phyloP scores from a whole-genome alignment of 2,329 filamentous ascomycete genomes.

The Alternaria arbusti region DNA sequence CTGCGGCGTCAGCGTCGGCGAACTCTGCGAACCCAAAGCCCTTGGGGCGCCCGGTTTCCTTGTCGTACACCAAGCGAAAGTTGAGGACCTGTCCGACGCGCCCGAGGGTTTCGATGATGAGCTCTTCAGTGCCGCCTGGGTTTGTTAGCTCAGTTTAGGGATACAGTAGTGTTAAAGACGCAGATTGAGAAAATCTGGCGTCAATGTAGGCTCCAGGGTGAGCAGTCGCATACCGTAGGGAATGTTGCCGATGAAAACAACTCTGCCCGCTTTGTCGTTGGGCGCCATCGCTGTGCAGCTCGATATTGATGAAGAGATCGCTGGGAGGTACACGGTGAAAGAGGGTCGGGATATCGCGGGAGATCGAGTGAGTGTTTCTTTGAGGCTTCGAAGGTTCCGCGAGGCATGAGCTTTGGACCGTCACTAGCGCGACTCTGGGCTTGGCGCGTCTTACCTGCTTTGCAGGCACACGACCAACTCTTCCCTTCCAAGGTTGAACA shows the following conservation, averaged over 20 bases:
- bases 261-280: constrained; percentile 73
- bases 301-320: background rate
- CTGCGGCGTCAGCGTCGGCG: constrained; percentile 87
- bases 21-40: constrained; percentile 98
- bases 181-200: background rate
- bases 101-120: constrained; percentile 92
- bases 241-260: constrained; percentile 86
- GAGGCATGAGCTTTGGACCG: constrained; percentile 6
- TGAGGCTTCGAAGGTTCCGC: constrained; percentile 1
- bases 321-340: background rate
- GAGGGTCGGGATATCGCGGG: background rate
- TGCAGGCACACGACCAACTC: background rate
- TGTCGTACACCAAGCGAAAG: constrained; percentile 93
- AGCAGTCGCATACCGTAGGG: constrained; percentile 69
- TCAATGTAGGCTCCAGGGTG: background rate
- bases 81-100: constrained; percentile 88
- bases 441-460: constrained; percentile 10
- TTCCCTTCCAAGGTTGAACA: background rate
- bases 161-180: background rate
- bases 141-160: constrained; percentile 12
- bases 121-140: constrained; percentile 89
- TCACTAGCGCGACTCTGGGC: background rate
- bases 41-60: constrained; percentile 91
- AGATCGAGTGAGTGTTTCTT: constrained; percentile 4
- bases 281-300: constrained; percentile 35